Evolutionary conservation across 2,329 filamentous ascomycete genomes (phyloP).

Genomic region (Magnaporthiopsis rhizophila): DNA sequence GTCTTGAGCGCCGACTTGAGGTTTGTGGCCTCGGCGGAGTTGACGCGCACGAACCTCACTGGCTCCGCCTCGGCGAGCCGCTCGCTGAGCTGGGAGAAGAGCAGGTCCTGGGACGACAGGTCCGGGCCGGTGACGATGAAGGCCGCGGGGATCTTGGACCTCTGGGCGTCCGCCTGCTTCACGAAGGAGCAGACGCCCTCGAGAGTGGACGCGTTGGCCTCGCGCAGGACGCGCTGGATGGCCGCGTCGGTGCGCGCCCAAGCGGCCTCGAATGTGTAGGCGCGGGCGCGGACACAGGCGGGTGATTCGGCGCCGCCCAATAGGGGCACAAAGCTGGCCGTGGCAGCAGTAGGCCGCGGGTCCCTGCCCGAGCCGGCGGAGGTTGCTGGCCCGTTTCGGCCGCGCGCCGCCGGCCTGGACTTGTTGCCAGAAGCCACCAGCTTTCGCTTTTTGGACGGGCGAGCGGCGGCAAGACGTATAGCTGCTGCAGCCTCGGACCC

Average conservation of each 20-base stretch:
- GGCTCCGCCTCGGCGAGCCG: slow-evolving; percentile 35
- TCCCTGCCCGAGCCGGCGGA: not conserved
- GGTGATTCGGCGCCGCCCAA: slow-evolving; percentile 45
- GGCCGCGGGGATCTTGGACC: slow-evolving; percentile 54
- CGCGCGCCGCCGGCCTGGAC: slow-evolving; percentile 21
- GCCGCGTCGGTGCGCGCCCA: slow-evolving; percentile 58
- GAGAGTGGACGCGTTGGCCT: slow-evolving; percentile 54
- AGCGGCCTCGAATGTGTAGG: slow-evolving; percentile 50
- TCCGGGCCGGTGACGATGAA: slow-evolving; percentile 74
- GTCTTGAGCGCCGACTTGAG: slow-evolving; percentile 66
- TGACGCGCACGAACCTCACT: slow-evolving; percentile 57
- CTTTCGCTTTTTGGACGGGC: slow-evolving; percentile 51
- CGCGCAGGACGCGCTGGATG: slow-evolving; percentile 53
- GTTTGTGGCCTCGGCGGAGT: slow-evolving; percentile 64
- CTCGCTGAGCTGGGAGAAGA: slow-evolving; percentile 58
- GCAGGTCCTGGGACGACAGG: slow-evolving; percentile 63
- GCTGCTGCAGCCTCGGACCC: not conserved
- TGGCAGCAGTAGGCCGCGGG: slow-evolving; percentile 11
- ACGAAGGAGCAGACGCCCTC: slow-evolving; percentile 51
- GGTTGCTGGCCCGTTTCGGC: not conserved
- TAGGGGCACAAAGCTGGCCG: slow-evolving; percentile 38
- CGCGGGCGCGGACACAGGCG: slow-evolving; percentile 42
- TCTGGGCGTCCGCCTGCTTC: slow-evolving; percentile 23
- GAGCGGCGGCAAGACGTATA: slow-evolving; percentile 14
- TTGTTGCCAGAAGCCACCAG: slow-evolving; percentile 22